Percentiles rank a stretch among this genome's conserved stretches.
Evolutionary conservation across 2,329 filamentous ascomycete genomes (phyloP).

Genomic region (Arthrobotrys conoides): DNA sequence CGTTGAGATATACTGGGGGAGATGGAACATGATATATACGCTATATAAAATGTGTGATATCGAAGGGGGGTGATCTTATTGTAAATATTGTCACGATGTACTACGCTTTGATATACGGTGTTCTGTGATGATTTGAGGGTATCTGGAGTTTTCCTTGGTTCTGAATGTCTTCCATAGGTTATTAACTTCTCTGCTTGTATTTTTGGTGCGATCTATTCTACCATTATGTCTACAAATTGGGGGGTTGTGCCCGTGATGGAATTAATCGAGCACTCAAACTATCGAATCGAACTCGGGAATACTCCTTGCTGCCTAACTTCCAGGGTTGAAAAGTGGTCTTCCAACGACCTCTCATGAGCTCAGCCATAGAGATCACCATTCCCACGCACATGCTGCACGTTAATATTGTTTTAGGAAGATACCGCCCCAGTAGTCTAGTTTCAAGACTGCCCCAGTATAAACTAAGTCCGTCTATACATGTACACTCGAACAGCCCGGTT

Average conservation of each 20-base stretch:
- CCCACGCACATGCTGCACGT: neutral
- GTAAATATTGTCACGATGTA: slow-evolving; percentile 40
- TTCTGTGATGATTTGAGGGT: slow-evolving; percentile 35
- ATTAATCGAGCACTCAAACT: neutral
- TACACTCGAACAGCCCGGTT: neutral
- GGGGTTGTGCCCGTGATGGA: neutral
- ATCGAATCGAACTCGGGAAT: neutral
- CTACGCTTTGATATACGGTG: slow-evolving; percentile 46
- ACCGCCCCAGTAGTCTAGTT: too few species aligned
- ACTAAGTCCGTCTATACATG: too few species aligned
- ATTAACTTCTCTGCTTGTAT: slow-evolving; percentile 21
- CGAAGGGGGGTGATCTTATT: slow-evolving; percentile 12
- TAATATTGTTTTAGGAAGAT: too few species aligned
- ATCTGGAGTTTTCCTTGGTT: slow-evolving; percentile 36
- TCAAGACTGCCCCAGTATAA: too few species aligned
- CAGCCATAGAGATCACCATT: neutral
- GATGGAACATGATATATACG: slow-evolving; percentile 29
- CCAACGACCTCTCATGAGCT: neutral
- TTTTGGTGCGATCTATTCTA: slow-evolving; percentile 37
- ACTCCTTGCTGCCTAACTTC: neutral
- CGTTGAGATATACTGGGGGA: slow-evolving; percentile 48
- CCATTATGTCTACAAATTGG: neutral
- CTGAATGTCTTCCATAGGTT: slow-evolving; percentile 24
- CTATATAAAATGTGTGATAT: neutral
- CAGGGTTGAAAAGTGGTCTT: neutral